Base-by-base conservation (phyloP, 176 grass and related monocot genomes). In the Aegilops tauschii region DNA sequence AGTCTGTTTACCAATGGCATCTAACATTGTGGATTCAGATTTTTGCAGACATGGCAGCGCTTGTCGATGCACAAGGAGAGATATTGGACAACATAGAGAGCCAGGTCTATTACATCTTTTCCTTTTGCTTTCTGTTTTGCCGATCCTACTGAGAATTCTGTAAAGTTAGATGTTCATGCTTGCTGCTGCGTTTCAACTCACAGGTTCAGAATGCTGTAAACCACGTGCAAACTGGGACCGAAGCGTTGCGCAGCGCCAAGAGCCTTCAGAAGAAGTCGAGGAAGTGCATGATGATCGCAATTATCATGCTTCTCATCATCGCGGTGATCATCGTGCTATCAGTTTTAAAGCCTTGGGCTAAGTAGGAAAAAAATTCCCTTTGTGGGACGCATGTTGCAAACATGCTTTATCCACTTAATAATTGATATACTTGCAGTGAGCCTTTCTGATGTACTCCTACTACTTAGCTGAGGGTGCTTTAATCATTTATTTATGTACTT, bases 171-270 rank as follows among this genome's bases (percentile, higher is more conserved):
- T 16, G 9, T 8, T 42, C 18, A 80, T 63, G 5, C 11, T 25
- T 32, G 3, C 61, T 65, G 54, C 68, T 83, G n/a, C 7, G 64
- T 64, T 61, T 31, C 12, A 75, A 79, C 62, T 36, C 14, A 5
- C 69, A 95, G 88, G 90, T 92, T 82, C 77, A 86, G 39, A 95
- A 90, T 72, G 90, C 88, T n/a, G 80, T 93, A 36, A 89, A 95
- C 66, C 83, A 93, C 85, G 81, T 93, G 27, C 77, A 91, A 25
- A 82, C 69, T 76, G 90, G 88, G 21, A 91, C 52, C 9, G 88
- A 92, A 63, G 93, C 80, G 5, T 76, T 93, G 35, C 88, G 47
- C 21, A 61, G 49, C 10, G 93, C 93, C 13, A 95, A 92, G 77
- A 91, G 18, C 32, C 84, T 91, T 23, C 91, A 90, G 81, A 92